A percentile compares a stretch with the other conserved stretches of the same genome.
These are phyloP conservation scores for Penicillium palitans DNA, from an alignment of 2,329 filamentous ascomycete species.

Conservation along the genomic window DNA sequence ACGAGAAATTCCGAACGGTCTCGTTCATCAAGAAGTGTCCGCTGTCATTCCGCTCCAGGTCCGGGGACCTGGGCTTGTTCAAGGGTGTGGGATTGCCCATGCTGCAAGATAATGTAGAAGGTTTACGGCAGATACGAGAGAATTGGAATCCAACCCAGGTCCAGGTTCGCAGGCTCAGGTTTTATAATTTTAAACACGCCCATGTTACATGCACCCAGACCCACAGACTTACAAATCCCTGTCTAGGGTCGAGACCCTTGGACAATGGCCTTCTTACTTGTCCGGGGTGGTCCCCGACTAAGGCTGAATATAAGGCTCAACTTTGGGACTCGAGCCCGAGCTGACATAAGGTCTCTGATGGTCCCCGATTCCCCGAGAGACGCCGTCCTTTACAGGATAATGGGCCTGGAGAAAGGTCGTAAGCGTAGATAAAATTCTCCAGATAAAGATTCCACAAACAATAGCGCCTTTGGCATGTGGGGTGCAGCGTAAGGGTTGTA, in stretches of 20 bases:
- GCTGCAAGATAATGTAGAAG: constrained; percentile 3
- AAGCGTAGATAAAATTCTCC: neutral
- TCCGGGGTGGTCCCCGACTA: constrained; percentile 10
- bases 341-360: constrained; percentile 6
- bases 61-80: constrained; percentile 11
- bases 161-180: neutral
- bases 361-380: constrained; percentile 1
- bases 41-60: constrained; percentile 34
- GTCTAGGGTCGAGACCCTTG: neutral
- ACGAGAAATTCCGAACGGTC: constrained; percentile 64
- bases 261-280: neutral
- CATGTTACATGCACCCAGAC: neutral
- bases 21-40: constrained; percentile 53
- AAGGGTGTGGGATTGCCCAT: constrained; percentile 3
- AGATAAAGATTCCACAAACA: neutral
- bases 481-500: neutral
- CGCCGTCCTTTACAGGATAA: neutral
- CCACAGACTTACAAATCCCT: neutral
- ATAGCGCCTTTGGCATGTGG: neutral
- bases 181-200: constrained; percentile 9
- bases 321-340: neutral
- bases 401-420: neutral
- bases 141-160: neutral
- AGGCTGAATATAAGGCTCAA: constrained; percentile 3
- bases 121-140: neutral